These are phyloP conservation scores for Talaromyces thailandensis DNA, from an alignment of 495 filamentous ascomycete genomes.

Conservation along the genomic window DNA sequence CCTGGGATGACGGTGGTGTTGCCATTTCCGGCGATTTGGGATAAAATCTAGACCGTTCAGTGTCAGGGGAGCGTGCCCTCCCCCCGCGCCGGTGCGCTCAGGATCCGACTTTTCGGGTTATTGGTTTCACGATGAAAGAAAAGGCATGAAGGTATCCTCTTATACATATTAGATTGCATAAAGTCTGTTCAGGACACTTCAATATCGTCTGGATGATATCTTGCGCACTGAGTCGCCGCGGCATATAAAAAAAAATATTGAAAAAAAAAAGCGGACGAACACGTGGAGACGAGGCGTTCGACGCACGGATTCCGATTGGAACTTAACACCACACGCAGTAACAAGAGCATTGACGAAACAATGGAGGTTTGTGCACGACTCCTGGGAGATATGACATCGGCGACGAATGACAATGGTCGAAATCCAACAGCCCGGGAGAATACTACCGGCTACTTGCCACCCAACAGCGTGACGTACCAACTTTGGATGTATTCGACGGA, in stretches of 20 bases:
- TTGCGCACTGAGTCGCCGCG: neutral
- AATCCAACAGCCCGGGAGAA: neutral
- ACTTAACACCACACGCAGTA: neutral
- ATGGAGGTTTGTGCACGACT: neutral
- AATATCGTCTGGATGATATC: neutral
- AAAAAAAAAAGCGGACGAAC: neutral
- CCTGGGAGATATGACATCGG: neutral
- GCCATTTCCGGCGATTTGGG: slow-evolving; percentile 3
- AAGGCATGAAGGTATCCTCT: neutral
- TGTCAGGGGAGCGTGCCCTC: neutral
- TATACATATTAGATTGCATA: neutral
- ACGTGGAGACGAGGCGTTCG: neutral
- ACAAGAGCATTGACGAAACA: neutral
- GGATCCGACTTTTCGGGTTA: neutral
- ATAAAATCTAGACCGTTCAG: neutral
- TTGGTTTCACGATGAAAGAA: neutral
- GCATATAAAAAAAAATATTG: too few relatives aligned
- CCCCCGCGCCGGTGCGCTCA: neutral
- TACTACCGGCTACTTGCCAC: neutral
- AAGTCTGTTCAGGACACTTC: neutral
- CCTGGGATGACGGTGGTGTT: neutral
- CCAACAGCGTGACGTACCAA: neutral
- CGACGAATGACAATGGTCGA: neutral
- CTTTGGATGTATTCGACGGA: neutral
- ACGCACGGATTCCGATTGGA: neutral